Conservation (phyloP, 1,284 basidiomycete species). For the Paramarasmius palmivorus region DNA sequence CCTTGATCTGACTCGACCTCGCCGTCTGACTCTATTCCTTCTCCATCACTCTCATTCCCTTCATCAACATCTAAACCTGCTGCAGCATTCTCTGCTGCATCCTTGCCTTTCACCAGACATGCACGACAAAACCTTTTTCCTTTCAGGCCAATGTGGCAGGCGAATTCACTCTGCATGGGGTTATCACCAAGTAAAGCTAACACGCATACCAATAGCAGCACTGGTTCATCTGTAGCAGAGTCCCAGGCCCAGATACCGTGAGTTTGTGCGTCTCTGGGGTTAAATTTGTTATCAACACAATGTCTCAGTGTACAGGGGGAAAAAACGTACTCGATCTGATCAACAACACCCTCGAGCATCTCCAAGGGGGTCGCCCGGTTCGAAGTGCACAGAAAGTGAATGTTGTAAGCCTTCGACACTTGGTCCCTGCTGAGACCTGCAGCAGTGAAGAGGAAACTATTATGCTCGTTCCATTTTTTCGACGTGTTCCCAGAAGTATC, state of each 20-base stretch:
- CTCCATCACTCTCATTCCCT: background rate
- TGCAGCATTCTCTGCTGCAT: background rate
- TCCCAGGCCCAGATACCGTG: slow-evolving; percentile 21
- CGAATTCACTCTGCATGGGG: slow-evolving; percentile 25
- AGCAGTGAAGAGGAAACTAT: slow-evolving; percentile 14
- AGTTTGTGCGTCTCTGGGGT: slow-evolving; percentile 16
- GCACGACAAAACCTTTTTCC: background rate
- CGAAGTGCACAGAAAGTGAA: slow-evolving; percentile 43
- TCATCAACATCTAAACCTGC: background rate
- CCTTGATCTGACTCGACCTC: too few species aligned
- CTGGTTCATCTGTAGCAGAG: slow-evolving; percentile 13
- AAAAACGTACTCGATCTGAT: slow-evolving; percentile 28
- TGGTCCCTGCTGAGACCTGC: slow-evolving; percentile 21
- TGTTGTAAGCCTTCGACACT: slow-evolving; percentile 28
- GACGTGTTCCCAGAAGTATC: slow-evolving; percentile 16
- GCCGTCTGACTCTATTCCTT: background rate
- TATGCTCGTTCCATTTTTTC: slow-evolving; percentile 16
- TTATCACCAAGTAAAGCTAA: slow-evolving; percentile 22
- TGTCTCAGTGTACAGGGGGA: too few species aligned
- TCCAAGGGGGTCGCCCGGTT: slow-evolving; percentile 41
- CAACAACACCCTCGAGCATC: slow-evolving; percentile 38
- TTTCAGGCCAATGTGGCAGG: slow-evolving; percentile 17
- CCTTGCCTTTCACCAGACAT: background rate
- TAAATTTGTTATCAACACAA: too few species aligned
- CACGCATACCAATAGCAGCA: slow-evolving; percentile 17